phyloP scores from a whole-genome alignment of 169 alveolate genomes.

The Plasmodium gonderi region DNA sequence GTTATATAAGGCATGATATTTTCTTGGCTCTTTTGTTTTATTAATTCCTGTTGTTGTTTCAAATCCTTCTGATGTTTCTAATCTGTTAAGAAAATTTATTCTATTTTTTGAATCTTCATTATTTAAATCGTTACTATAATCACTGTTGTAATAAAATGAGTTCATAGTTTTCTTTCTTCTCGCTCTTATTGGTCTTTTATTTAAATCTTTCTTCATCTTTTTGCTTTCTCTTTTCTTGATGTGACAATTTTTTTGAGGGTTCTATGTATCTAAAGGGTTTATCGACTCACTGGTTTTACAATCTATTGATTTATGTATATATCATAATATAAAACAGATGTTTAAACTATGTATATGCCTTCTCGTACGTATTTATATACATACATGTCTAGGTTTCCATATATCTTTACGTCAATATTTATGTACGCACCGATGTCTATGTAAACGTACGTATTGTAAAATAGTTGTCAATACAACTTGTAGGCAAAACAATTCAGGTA shows the following conservation, averaged over 20 bases:
- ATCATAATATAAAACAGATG: neutral
- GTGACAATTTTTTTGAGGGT: neutral
- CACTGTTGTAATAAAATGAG: constrained; percentile 62
- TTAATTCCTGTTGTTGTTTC: neutral
- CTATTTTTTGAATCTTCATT: constrained; percentile 40
- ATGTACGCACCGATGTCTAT: no score
- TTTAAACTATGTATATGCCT: no score
- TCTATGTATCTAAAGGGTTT: neutral
- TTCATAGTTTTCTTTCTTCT: constrained; percentile 72
- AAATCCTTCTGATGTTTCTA: constrained; percentile 22
- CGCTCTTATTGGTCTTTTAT: constrained; percentile 63
- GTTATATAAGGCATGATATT: constrained; percentile 17
- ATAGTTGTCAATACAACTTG: neutral
- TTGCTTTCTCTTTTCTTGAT: neutral
- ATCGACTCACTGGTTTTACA: neutral
- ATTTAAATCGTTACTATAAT: constrained; percentile 69
- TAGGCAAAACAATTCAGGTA: neutral
- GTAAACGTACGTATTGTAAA: no score
- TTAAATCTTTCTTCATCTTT: constrained; percentile 67
- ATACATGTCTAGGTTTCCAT: neutral
- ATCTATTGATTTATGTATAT: neutral
- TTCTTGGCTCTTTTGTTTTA: constrained; percentile 40
- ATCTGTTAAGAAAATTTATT: constrained; percentile 18
- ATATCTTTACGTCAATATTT: neutral
- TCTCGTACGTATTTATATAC: neutral